Evolutionary conservation across 108 stramenopile genomes (phyloP), one percentile per base, ranked within the genome.

Genomic region (Chaetoceros muelleri): DNA sequence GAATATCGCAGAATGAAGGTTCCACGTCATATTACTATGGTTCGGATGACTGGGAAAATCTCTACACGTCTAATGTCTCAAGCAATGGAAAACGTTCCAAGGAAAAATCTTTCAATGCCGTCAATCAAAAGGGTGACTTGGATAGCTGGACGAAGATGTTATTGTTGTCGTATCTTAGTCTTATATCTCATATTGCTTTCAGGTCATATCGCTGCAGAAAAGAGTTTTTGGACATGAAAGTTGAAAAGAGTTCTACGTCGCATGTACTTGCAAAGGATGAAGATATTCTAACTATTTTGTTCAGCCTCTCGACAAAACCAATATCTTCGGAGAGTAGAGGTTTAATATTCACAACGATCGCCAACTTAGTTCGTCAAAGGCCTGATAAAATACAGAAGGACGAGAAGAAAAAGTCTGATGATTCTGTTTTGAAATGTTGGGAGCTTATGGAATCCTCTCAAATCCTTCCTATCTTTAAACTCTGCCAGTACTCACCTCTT

Each of bases 11-110:
- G 8, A 40, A 40, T 40, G 5, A 5, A 40, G 34, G 13, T 13
- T 10, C 64, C 2, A 82, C 83, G 5, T 68, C 79, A 1, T 89
- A 89, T 62, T 89, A 89, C 62, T 89, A 89, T 66, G 78, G 78
- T 44, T 51, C 73, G 30, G 77, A 78, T 34, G 61, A 55, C 20
- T 48, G 68, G 48, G 50, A 44, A 54, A 31, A 60, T 30, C 2
- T 44, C 29, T 18, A 34, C 17, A 2, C 44, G 17, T 22, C 25
- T 22, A 48, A 48, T 49, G 7, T 28, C 13, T 21, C 27, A 48
- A 20, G 28, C 51, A n/a, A n/a, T n/a, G n/a, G n/a, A n/a, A n/a
- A n/a, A n/a, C n/a, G n/a, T n/a, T n/a, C n/a, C n/a, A n/a, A n/a
- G n/a, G n/a, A n/a, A n/a, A n/a, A n/a, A n/a, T 57, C 60, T n/a